These are phyloP conservation scores for Puccinellia tenuiflora DNA, from an alignment of 176 grass and related monocot species.

Conservation along the genomic window DNA sequence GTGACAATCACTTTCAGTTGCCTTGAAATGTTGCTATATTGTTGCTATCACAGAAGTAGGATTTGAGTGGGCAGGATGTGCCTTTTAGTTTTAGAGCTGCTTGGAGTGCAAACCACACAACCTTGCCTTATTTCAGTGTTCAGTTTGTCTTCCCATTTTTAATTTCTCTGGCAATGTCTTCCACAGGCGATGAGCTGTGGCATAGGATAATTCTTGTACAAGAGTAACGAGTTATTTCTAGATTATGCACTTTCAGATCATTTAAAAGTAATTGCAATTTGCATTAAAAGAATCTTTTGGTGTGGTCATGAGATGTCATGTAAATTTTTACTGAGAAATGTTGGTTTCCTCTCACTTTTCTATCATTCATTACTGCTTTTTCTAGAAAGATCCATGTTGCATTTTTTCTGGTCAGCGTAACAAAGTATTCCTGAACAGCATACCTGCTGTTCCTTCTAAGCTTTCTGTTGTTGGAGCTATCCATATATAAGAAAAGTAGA, in stretches of 20 bases:
- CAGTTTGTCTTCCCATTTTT: background rate
- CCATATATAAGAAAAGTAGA: constrained; percentile 2
- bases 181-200: background rate
- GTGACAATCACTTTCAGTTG: background rate
- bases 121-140: background rate
- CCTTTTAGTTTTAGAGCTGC: background rate
- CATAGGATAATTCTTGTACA: background rate
- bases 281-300: background rate
- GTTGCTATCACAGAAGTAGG: background rate
- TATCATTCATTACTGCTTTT: too few species aligned
- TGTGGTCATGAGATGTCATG: background rate
- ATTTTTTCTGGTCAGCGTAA: constrained; percentile 2
- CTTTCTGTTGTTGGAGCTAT: constrained; percentile 9
- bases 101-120: background rate
- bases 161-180: background rate
- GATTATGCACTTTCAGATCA: background rate
- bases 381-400: too few species aligned
- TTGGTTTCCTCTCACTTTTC: background rate
- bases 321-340: background rate
- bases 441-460: constrained; percentile 5
- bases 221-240: too few species aligned
- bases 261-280: background rate
- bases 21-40: background rate
- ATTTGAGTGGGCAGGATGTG: background rate
- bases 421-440: background rate